A percentile compares a stretch with the other conserved stretches of the same genome.
Conservation (phyloP, 129 eudicot species). For the Flaveria robusta region DNA sequence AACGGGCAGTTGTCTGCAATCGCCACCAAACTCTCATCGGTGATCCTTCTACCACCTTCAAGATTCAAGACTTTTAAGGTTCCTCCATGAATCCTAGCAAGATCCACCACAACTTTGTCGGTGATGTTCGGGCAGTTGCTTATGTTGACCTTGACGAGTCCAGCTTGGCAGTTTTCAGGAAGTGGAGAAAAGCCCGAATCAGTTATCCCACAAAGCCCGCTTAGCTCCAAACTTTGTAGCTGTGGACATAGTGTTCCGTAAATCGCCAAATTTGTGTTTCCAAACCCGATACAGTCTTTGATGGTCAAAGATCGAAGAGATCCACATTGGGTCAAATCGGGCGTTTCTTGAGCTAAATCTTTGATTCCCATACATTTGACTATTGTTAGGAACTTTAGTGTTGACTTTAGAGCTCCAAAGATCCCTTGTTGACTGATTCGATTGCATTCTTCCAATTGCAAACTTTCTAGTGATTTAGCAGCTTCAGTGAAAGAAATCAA, state of each 20-base stretch:
- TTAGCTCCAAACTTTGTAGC: conserved; percentile 68
- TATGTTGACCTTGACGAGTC: conserved; percentile 72
- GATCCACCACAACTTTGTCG: conserved; percentile 48
- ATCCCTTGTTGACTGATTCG: conserved; percentile 71
- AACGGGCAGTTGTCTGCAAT: conserved; percentile 60
- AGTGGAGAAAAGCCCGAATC: conserved; percentile 66
- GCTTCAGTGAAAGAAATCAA: conserved; percentile 60
- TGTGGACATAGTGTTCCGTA: conserved; percentile 73
- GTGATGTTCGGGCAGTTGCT: conserved; percentile 69
- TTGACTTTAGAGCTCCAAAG: conserved; percentile 55
- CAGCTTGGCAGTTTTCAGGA: conserved; percentile 52
- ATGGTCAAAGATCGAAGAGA: conserved; percentile 80
- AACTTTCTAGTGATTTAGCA: conserved; percentile 63
- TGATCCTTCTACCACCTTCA: conserved; percentile 73
- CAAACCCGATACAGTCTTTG: conserved; percentile 68
- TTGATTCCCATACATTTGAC: conserved; percentile 83
- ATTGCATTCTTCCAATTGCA: conserved; percentile 83
- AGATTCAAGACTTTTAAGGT: conserved; percentile 70
- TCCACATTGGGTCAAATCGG: conserved; percentile 48
- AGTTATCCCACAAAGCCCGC: conserved; percentile 69
- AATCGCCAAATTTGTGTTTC: conserved; percentile 57
- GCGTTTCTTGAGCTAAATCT: conserved; percentile 45
- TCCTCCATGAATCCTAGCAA: conserved; percentile 68
- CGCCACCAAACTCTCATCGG: conserved; percentile 64
- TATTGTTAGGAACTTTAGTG: conserved; percentile 65